Evolutionary conservation across 2,329 filamentous ascomycete genomes (phyloP).

Genomic region (Huntiella moniliformis): DNA sequence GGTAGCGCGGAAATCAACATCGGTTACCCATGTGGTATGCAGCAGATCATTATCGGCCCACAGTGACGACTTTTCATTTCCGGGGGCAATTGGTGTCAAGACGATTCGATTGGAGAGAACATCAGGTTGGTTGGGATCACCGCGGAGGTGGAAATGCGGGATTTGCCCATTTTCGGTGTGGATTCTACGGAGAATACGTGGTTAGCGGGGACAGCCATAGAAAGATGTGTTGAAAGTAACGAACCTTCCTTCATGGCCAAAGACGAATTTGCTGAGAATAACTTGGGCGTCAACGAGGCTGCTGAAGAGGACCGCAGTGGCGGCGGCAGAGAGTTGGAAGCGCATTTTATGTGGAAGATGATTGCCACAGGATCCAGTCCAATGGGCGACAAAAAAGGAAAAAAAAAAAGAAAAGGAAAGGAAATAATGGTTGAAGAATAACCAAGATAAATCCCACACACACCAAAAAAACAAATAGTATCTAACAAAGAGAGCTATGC

Average conservation of each 20-base stretch:
- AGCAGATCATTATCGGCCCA: conserved; percentile 53
- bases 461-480: too few relatives aligned
- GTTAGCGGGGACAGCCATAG: background rate
- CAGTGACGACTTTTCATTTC: conserved; percentile 64
- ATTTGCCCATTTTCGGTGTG: conserved; percentile 36
- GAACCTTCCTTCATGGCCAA: conserved; percentile 51
- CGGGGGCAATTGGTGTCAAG: conserved; percentile 73
- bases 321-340: conserved; percentile 9
- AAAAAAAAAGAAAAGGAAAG: background rate
- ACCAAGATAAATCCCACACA: too few relatives aligned
- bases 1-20: conserved; percentile 72
- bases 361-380: background rate
- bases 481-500: too few relatives aligned
- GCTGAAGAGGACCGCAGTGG: conserved; percentile 9
- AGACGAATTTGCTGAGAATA: conserved; percentile 56
- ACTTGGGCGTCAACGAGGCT: conserved; percentile 41
- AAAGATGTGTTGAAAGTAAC: conserved; percentile 11
- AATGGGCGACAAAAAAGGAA: background rate
- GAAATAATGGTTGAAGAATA: too few relatives aligned
- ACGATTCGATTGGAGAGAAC: conserved; percentile 78
- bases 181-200: conserved; percentile 30
- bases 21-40: conserved; percentile 56
- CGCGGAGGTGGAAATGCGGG: conserved; percentile 35
- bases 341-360: conserved; percentile 7
- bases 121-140: conserved; percentile 36